A percentile compares a stretch with the other conserved stretches of the same genome.
phyloP scores from a whole-genome alignment of 371 early-diverging fungal genomes.

The Zopfochytrium polystomum region DNA sequence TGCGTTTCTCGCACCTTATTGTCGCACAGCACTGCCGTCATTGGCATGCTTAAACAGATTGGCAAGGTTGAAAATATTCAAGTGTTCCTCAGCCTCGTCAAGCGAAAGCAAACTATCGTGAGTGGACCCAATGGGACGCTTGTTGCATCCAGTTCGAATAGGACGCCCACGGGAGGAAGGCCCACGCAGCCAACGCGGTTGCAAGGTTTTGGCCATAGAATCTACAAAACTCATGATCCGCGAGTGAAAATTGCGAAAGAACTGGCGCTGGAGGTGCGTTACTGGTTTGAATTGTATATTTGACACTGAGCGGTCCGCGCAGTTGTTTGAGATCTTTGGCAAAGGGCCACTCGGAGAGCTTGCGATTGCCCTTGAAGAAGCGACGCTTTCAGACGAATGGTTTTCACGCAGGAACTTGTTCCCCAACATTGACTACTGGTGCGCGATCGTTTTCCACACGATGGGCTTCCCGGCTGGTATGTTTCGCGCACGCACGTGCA shows the following conservation, averaged over 20 bases:
- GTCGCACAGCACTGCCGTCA: slow-evolving; percentile 41
- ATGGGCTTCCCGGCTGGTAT: slow-evolving; percentile 62
- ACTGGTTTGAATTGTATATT: slow-evolving; percentile 1
- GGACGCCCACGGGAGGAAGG: neutral
- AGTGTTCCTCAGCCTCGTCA: slow-evolving; percentile 50
- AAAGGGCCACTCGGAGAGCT: slow-evolving; percentile 51
- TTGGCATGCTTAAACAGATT: slow-evolving; percentile 57
- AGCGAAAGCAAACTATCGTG: slow-evolving; percentile 31
- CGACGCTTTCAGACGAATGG: slow-evolving; percentile 51
- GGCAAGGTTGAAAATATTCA: slow-evolving; percentile 51
- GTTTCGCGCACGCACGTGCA: slow-evolving; percentile 15
- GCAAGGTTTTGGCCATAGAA: slow-evolving; percentile 51
- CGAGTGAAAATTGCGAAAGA: slow-evolving; percentile 49
- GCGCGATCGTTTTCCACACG: slow-evolving; percentile 46
- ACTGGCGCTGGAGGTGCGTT: slow-evolving; percentile 51
- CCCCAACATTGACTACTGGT: slow-evolving; percentile 62
- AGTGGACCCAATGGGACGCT: neutral
- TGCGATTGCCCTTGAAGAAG: slow-evolving; percentile 53
- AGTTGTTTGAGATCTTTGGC: slow-evolving; percentile 52
- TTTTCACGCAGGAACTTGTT: slow-evolving; percentile 52
- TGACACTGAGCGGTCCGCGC: neutral
- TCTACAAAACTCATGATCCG: slow-evolving; percentile 60
- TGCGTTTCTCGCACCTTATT: neutral
- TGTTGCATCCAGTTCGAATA: neutral
- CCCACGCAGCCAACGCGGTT: slow-evolving; percentile 31